Evolutionary conservation across 116 monocot genomes (phyloP).

Genomic region (Phalaenopsis hybrid): DNA sequence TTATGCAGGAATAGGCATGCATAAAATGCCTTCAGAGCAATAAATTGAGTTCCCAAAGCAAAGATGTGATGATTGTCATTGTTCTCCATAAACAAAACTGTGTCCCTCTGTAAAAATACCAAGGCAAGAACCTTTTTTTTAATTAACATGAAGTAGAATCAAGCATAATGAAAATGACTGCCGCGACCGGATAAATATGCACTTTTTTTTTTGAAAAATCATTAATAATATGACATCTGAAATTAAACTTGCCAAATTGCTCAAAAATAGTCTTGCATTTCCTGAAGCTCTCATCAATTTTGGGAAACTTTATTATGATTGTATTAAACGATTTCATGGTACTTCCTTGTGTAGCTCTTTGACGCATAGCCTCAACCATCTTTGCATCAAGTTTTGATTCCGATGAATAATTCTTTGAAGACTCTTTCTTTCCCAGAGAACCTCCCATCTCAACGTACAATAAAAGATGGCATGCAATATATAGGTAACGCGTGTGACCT

Average conservation of each 20-base stretch:
- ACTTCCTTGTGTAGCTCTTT: constrained; percentile 46
- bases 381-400: constrained; percentile 32
- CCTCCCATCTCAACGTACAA: constrained; percentile 23
- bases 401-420: background rate
- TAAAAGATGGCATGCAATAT: constrained; percentile 1
- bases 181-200: background rate
- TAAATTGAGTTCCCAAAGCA: background rate
- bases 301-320: constrained; percentile 73
- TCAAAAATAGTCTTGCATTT: constrained; percentile 74
- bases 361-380: constrained; percentile 34
- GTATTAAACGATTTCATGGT: constrained; percentile 60
- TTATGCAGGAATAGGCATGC: background rate
- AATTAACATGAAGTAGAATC: background rate
- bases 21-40: background rate
- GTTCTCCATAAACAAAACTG: background rate
- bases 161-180: background rate
- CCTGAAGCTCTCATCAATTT: constrained; percentile 64
- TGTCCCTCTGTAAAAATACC: background rate
- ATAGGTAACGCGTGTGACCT: background rate
- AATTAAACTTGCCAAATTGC: constrained; percentile 52
- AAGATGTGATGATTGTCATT: background rate
- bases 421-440: constrained; percentile 16
- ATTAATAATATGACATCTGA: background rate
- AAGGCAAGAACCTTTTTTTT: background rate
- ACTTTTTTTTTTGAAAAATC: background rate